These are phyloP conservation scores for Elaeagnus macrophylla DNA, from an alignment of 306 rosid species.

Conservation along the genomic window DNA sequence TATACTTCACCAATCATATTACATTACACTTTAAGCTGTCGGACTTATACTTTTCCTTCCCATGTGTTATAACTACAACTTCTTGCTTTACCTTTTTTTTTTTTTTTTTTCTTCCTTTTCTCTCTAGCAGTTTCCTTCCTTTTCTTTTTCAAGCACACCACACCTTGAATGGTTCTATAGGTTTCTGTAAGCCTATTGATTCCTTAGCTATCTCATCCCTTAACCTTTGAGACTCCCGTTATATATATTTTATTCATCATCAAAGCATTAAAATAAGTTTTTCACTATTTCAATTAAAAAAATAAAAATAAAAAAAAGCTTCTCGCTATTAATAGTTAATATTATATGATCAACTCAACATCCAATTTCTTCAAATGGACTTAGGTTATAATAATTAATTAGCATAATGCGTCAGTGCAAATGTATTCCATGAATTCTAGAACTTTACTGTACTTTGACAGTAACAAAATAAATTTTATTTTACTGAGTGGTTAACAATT, in stretches of 20 bases:
- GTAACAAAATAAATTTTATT: slow-evolving; percentile 6
- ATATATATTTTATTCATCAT: too few species aligned
- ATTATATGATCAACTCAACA: background rate
- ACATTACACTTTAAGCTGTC: too few species aligned
- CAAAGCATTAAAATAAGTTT: too few species aligned
- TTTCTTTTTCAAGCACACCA: slow-evolving; percentile 23
- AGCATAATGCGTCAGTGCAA: background rate
- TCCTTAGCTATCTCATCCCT: too few species aligned
- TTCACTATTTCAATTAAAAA: too few species aligned
- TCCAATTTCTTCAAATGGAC: background rate
- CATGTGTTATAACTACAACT: background rate
- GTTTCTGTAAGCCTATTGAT: background rate
- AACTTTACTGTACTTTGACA: background rate
- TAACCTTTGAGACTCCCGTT: too few species aligned
- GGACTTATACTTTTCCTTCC: slow-evolving; percentile 14
- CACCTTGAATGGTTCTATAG: background rate
- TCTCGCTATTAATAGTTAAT: background rate
- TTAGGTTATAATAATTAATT: background rate
- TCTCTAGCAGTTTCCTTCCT: slow-evolving; percentile 11
- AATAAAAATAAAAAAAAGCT: too few species aligned
- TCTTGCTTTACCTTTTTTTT: background rate
- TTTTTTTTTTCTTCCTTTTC: background rate
- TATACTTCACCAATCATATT: too few species aligned
- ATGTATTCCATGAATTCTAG: background rate
- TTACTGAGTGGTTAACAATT: background rate